Evolutionary conservation across 306 rosid species (phyloP).

Genomic region (Cicer yamashitae): DNA sequence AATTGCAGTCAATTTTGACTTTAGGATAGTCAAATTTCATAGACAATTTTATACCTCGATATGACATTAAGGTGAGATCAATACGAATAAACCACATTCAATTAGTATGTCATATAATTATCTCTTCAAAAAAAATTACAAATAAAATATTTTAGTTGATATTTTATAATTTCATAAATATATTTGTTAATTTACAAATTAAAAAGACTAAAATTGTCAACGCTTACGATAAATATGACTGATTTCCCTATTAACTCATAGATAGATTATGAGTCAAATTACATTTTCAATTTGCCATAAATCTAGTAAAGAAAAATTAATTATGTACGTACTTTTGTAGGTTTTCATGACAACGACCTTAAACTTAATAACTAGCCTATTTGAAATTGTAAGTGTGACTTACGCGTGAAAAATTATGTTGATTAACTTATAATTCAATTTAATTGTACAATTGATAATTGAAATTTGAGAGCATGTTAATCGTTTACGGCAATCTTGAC

Average conservation of each 20-base stretch:
- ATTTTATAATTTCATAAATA: too few relatives aligned
- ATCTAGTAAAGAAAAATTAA: slow-evolving; percentile 1
- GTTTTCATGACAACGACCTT: slow-evolving; percentile 42
- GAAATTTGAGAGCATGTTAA: slow-evolving; percentile 18
- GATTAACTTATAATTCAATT: slow-evolving; percentile 42
- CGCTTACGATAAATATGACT: too few relatives aligned
- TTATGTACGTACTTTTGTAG: slow-evolving; percentile 22
- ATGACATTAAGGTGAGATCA: too few relatives aligned
- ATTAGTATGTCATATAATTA: too few relatives aligned
- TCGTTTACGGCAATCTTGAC: slow-evolving; percentile 47
- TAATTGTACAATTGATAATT: slow-evolving; percentile 10
- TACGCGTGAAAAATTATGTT: slow-evolving; percentile 44
- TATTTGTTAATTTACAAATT: too few relatives aligned
- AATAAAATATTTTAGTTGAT: too few relatives aligned
- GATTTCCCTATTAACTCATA: neutral
- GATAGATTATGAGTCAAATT: slow-evolving; percentile 22
- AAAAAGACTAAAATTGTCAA: too few relatives aligned
- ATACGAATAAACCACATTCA: too few relatives aligned
- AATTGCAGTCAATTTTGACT: too few relatives aligned
- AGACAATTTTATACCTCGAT: too few relatives aligned
- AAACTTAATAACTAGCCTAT: slow-evolving; percentile 39
- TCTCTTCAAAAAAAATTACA: too few relatives aligned
- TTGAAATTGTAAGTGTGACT: slow-evolving; percentile 18
- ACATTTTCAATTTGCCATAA: neutral
- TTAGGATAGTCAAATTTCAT: too few relatives aligned